A percentile compares a stretch with the other conserved stretches of the same genome.
These are phyloP conservation scores for Penicillium coffeae DNA, from an alignment of 495 filamentous ascomycete genomes.

Conservation along the genomic window DNA sequence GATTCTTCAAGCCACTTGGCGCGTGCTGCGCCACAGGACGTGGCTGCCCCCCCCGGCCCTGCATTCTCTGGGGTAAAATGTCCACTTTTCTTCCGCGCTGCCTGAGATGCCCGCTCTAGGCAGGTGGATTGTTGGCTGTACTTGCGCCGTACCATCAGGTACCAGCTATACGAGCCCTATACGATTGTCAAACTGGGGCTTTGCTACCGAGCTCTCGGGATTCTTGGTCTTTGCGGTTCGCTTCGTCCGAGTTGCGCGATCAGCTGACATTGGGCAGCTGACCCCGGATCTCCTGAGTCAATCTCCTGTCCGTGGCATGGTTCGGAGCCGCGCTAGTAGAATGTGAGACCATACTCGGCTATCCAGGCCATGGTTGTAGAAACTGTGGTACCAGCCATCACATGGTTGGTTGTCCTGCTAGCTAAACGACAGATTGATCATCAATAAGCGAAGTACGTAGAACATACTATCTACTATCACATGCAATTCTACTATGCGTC, in stretches of 20 bases:
- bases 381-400: not conserved
- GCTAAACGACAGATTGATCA: not conserved
- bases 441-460: not conserved
- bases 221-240: not conserved
- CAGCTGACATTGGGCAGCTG: not conserved
- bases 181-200: not conserved
- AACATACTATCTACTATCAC: not conserved
- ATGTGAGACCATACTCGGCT: not conserved
- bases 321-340: not conserved
- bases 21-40: slow-evolving; percentile 11
- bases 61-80: slow-evolving; percentile 9
- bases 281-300: not conserved
- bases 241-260: not conserved
- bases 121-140: not conserved
- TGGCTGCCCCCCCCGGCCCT: not conserved
- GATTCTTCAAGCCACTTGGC: slow-evolving; percentile 3
- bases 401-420: not conserved
- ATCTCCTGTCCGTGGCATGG: not conserved
- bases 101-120: not conserved
- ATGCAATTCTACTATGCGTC: not conserved
- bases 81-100: not conserved
- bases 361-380: not conserved
- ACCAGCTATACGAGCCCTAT: not conserved
- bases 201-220: not conserved
- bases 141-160: not conserved